Base-by-base conservation (phyloP, 768 basidiomycete genomes). In the Dacryopinax primogenitus region DNA sequence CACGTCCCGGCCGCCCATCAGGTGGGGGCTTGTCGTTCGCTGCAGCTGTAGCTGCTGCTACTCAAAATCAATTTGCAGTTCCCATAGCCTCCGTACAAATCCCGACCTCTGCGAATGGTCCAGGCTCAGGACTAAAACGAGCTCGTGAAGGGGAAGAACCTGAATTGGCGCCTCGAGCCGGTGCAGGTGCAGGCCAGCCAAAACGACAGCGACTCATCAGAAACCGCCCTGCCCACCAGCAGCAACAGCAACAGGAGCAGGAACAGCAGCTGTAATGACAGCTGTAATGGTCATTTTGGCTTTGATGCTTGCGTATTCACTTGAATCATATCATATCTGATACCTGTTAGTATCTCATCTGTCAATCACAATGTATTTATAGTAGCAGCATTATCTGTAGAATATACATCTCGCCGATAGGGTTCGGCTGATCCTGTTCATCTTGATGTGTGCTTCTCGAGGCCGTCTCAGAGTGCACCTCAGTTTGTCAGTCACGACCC, bases 351-450 rank as follows among this genome's bases (percentile, higher is more conserved):
- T 15, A 44, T 44, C 41, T 44, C 41, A 7, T 9, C 26, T 58
- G 51, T 58, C 30, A 30, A 28, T 26, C 11, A 30, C 51, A 58
- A 15, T 58, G 51, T 58, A 58, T 44, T 58, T 32, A 58, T 58
- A 58, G 51, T 58, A 26, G 51, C 51, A 58, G 26, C 51, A 58
- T 58, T 30, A 21, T 58, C 26, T 58, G 51, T 58, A 58, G 30
- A 58, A 58, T 58, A 26, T 13, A 32, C 51, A 58, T 58, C 51
- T 15, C 41, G 51, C 51, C 51, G 51, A 58, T 28, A 9, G 3
- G 26, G 7, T 7, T 58, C 51, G 51, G 51, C 26, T 58, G 18
- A 15, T 58, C 41, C 23, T 15, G 18, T 15, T n/a, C n/a, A n/a
- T n/a, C n/a, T n/a, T n/a, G n/a, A 18, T 18, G 36, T 18, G 36